Evolutionary conservation across 106 monocot genomes (phyloP).

Genomic region (Apostasia ramifera): DNA sequence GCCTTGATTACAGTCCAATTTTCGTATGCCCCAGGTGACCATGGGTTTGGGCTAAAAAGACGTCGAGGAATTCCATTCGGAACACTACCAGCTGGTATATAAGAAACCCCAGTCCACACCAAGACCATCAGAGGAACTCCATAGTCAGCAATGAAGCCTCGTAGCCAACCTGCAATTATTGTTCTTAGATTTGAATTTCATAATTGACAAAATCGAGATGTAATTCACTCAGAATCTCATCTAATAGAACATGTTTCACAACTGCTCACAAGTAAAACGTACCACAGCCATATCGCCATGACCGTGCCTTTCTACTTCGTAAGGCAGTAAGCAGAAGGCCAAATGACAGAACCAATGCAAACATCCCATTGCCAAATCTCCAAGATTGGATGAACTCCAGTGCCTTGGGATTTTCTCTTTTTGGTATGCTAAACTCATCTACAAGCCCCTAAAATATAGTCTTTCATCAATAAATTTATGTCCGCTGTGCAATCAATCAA

Average conservation of each 20-base stretch:
- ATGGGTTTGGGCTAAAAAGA: constrained; percentile 45
- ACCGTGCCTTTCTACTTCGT: constrained; percentile 70
- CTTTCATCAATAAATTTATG: too few relatives aligned
- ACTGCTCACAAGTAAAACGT: neutral
- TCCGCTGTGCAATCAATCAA: too few relatives aligned
- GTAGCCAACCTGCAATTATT: constrained; percentile 29
- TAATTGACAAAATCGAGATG: neutral
- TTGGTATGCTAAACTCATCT: constrained; percentile 67
- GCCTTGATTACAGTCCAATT: constrained; percentile 45
- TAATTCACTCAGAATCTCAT: too few relatives aligned
- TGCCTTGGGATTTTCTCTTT: constrained; percentile 52
- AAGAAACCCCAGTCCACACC: constrained; percentile 39
- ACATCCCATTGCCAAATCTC: constrained; percentile 87
- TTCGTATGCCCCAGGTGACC: constrained; percentile 30
- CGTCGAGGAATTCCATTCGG: constrained; percentile 40
- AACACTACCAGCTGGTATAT: constrained; percentile 21
- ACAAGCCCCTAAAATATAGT: constrained; percentile 45
- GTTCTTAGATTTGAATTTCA: neutral
- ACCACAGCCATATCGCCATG: constrained; percentile 86
- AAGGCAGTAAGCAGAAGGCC: constrained; percentile 74
- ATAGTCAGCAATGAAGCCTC: constrained; percentile 38
- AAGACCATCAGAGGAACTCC: constrained; percentile 45
- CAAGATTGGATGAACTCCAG: constrained; percentile 43
- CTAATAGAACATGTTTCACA: neutral
- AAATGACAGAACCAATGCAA: constrained; percentile 78